A percentile compares a stretch with the other conserved stretches of the same genome.
These are phyloP conservation scores for Mucor irregularis DNA, from an alignment of 371 early-diverging fungal species.

Conservation along the genomic window DNA sequence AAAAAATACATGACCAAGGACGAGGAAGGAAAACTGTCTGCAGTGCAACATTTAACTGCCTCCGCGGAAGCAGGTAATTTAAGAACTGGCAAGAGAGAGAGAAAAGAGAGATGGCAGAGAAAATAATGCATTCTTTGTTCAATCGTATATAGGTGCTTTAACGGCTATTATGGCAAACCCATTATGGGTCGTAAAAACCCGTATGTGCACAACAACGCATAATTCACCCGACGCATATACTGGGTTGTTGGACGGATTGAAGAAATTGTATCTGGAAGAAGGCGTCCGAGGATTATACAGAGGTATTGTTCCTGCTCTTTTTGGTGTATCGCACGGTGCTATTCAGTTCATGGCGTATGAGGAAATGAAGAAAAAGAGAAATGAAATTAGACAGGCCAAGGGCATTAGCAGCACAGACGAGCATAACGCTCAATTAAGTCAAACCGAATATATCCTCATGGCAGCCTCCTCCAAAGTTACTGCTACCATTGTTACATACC, in stretches of 20 bases:
- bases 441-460: slow-evolving; percentile 82
- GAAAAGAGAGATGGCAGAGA: not conserved
- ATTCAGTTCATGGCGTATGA: slow-evolving; percentile 97
- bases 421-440: slow-evolving; percentile 49
- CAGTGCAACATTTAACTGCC: slow-evolving; percentile 80
- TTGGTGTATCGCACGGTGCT: slow-evolving; percentile 94
- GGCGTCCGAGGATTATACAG: slow-evolving; percentile 86
- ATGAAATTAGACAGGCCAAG: slow-evolving; percentile 33
- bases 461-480: slow-evolving; percentile 86
- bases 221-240: slow-evolving; percentile 73
- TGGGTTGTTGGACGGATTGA: slow-evolving; percentile 72
- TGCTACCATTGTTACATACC: slow-evolving; percentile 90
- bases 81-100: not conserved
- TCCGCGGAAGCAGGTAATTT: slow-evolving; percentile 71
- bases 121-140: not conserved
- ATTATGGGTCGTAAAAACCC: slow-evolving; percentile 93
- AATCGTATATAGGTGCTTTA: slow-evolving; percentile 77
- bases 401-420: slow-evolving; percentile 33
- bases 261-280: slow-evolving; percentile 66
- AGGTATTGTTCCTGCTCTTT: slow-evolving; percentile 86
- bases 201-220: slow-evolving; percentile 81
- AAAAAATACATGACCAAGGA: slow-evolving; percentile 75
- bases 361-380: slow-evolving; percentile 82
- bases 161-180: slow-evolving; percentile 90
- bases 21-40: slow-evolving; percentile 55